A percentile compares a stretch with the other conserved stretches of the same genome.
Conservation (phyloP, 2,329 filamentous ascomycete species). For the Paradendryphiella salina region DNA sequence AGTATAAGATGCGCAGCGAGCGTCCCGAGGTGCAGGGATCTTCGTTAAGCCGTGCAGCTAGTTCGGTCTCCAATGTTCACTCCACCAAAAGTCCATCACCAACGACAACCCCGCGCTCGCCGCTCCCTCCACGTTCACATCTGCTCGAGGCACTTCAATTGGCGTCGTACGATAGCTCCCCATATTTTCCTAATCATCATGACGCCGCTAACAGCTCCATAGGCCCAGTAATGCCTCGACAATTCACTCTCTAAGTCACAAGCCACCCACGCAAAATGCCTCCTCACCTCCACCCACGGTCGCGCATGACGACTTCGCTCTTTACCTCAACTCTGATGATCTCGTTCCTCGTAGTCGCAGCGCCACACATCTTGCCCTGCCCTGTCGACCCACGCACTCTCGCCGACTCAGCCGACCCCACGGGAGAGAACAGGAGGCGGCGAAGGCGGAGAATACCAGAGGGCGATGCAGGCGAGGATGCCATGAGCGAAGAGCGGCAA, state of each 20-base stretch:
- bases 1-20: slow-evolving; percentile 11
- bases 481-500: slow-evolving; percentile 27
- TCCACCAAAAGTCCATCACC: slow-evolving; percentile 35
- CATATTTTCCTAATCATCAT: not conserved
- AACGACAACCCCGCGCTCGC: slow-evolving; percentile 25
- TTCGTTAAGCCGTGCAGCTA: slow-evolving; percentile 11
- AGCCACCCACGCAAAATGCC: slow-evolving; percentile 61
- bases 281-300: slow-evolving; percentile 86
- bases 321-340: slow-evolving; percentile 91
- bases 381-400: slow-evolving; percentile 75
- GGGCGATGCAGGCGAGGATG: slow-evolving; percentile 27
- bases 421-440: slow-evolving; percentile 37
- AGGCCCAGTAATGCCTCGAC: slow-evolving; percentile 39
- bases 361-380: slow-evolving; percentile 90
- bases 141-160: slow-evolving; percentile 40
- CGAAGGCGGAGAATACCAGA: slow-evolving; percentile 48
- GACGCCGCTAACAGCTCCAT: slow-evolving; percentile 19
- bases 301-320: slow-evolving; percentile 87
- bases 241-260: slow-evolving; percentile 20
- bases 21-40: slow-evolving; percentile 18
- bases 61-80: slow-evolving; percentile 13
- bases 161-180: slow-evolving; percentile 21
- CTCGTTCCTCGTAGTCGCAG: slow-evolving; percentile 87
- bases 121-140: slow-evolving; percentile 12
- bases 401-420: slow-evolving; percentile 64